Percentiles rank a stretch among this genome's conserved stretches.
phyloP scores from a whole-genome alignment of 768 basidiomycete genomes.

The Phanerochaete carnosa region DNA sequence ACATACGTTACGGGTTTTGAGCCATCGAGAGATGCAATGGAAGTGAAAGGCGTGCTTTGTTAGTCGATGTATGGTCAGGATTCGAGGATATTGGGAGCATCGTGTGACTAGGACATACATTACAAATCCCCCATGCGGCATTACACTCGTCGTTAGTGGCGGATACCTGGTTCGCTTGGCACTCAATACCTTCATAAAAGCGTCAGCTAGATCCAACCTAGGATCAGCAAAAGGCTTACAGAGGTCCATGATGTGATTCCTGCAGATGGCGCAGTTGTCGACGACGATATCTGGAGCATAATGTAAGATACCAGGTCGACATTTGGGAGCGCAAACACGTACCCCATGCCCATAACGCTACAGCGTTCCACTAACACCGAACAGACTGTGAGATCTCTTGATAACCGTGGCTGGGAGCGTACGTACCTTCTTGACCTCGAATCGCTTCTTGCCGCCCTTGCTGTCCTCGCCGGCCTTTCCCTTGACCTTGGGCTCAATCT shows the following conservation, averaged over 20 bases:
- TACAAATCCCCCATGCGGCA: slow-evolving; percentile 99
- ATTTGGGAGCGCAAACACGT: slow-evolving; percentile 17
- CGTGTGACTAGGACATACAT: slow-evolving; percentile 49
- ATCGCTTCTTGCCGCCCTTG: slow-evolving; percentile 75
- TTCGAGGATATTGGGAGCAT: neutral
- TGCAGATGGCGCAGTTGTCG: slow-evolving; percentile 99
- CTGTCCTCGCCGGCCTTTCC: slow-evolving; percentile 51
- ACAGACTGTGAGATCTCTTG: neutral
- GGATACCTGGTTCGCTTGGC: slow-evolving; percentile 98
- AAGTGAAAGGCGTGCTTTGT: slow-evolving; percentile 97
- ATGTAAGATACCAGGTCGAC: neutral
- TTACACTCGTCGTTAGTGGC: slow-evolving; percentile 96
- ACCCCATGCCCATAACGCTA: slow-evolving; percentile 99
- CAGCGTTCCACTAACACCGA: slow-evolving; percentile 90
- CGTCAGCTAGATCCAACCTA: neutral
- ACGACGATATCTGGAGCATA: slow-evolving; percentile 82
- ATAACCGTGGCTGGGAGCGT: neutral
- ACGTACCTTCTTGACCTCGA: slow-evolving; percentile 97
- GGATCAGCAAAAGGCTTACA: slow-evolving; percentile 54
- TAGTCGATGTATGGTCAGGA: neutral
- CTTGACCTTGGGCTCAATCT: slow-evolving; percentile 28
- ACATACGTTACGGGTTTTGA: slow-evolving; percentile 96
- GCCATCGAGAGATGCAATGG: slow-evolving; percentile 98
- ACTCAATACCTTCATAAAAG: slow-evolving; percentile 82
- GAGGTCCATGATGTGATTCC: slow-evolving; percentile 99